Conservation (phyloP, 129 eudicot genomes). For the Pulicaria dysenterica region DNA sequence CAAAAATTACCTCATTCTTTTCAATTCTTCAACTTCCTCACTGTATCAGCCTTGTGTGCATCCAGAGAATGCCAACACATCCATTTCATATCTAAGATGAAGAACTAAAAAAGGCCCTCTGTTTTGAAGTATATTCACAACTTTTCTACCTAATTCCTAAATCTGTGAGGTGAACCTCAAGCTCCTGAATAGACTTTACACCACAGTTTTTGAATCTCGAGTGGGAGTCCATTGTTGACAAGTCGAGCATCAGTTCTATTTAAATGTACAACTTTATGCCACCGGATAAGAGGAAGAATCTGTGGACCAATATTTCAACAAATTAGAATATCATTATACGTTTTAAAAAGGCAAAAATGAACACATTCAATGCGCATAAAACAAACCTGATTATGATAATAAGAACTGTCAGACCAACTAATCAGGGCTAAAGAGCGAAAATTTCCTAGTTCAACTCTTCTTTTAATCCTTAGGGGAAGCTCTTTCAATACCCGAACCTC, state of each 20-base stretch:
- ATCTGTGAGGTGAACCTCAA: slow-evolving; percentile 75
- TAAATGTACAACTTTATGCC: slow-evolving; percentile 77
- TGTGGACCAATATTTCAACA: slow-evolving; percentile 27
- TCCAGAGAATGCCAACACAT: slow-evolving; percentile 79
- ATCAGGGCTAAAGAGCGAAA: slow-evolving; percentile 60
- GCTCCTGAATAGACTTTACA: slow-evolving; percentile 82
- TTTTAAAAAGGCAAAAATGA: not conserved
- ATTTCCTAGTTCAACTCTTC: slow-evolving; percentile 54
- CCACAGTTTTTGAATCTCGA: slow-evolving; percentile 79
- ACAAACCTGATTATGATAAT: slow-evolving; percentile 61
- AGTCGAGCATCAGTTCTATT: slow-evolving; percentile 89
- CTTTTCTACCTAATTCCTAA: slow-evolving; percentile 69
- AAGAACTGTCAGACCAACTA: slow-evolving; percentile 78
- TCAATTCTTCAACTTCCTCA: slow-evolving; percentile 65
- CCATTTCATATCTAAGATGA: slow-evolving; percentile 93
- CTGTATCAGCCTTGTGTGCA: slow-evolving; percentile 64
- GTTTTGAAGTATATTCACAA: slow-evolving; percentile 60
- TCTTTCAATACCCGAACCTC: slow-evolving; percentile 72
- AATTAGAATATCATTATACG: not conserved
- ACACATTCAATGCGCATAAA: slow-evolving; percentile 6
- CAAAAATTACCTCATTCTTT: slow-evolving; percentile 58
- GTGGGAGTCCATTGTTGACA: slow-evolving; percentile 75
- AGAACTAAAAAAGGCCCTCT: slow-evolving; percentile 86
- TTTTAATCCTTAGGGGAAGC: slow-evolving; percentile 62
- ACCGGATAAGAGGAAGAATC: slow-evolving; percentile 71